Evolutionary conservation across 345 rosid species (phyloP), one percentile per base, ranked within the genome.

Genomic region (Camelina sativa): DNA sequence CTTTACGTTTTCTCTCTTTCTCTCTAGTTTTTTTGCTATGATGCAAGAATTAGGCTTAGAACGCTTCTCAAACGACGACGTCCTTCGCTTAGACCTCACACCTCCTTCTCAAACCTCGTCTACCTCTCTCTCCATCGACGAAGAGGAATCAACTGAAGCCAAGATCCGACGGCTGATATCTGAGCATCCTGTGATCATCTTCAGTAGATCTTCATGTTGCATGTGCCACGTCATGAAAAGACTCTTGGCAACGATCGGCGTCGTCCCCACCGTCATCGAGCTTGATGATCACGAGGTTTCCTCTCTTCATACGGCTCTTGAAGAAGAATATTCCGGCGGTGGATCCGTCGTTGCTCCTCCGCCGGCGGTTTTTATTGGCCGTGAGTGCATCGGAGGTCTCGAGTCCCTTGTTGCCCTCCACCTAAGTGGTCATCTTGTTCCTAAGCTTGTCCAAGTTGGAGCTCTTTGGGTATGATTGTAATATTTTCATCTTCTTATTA

Each of bases 191-290:
- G 98, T 94, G 28, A 85, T 94, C 79, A 91, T 94, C 69, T 94
- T 94, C 84, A 88, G 91, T 80, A 86, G 90, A 56, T 81, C 95
- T 9, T 82, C 97, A 6, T 94, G 98, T 76, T 94, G 92, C 88
- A 94, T 91, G 98, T 90, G 97, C 82, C 97, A 90, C 67, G 96
- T 90, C 80, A 91, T 94, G 96, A 90, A 86, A 79, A 87, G 83
- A 51, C 91, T 94, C 23, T 84, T 94, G 13, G 82, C 89, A 62
- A 80, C 85, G 54, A 81, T 91, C 67, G 98, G 98, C 1, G 98
- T 91, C 44, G 83, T 88, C 65, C 98, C 97, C 16, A 86, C 97
- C 37, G 95, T 91, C 72, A 91, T 94, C 83, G 97, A 94, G 77
- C 83, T 94, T 11, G 97, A 91, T 7, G 97, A 94, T 67, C 83